Evolutionary conservation across 2,329 filamentous ascomycete species (phyloP).

Genomic region (Cladophialophora exuberans): DNA sequence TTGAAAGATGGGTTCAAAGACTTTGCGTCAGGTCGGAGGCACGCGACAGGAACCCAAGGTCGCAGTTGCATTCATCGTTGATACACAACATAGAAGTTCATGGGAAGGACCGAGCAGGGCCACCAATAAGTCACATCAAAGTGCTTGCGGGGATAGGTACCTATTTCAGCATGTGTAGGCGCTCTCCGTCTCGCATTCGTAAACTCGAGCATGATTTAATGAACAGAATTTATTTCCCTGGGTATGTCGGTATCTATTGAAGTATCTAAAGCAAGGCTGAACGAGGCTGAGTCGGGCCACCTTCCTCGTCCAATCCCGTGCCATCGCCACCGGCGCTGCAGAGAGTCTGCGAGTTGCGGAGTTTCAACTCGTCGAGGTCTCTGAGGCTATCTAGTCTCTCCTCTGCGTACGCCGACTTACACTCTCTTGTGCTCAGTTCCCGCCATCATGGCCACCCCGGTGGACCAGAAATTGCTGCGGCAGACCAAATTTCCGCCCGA

Average conservation of each 20-base stretch:
- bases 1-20: neutral
- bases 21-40: neutral
- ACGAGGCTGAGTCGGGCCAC: slow-evolving; percentile 15
- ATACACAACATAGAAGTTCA: neutral
- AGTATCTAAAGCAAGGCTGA: neutral
- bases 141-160: too few species aligned
- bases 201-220: too few species aligned
- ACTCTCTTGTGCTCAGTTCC: neutral
- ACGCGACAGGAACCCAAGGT: neutral
- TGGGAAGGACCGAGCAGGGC: neutral
- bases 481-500: slow-evolving; percentile 92
- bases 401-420: neutral
- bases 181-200: too few species aligned
- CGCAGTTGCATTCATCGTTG: neutral
- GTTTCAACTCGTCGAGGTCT: neutral
- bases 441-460: slow-evolving; percentile 57
- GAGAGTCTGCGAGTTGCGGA: too few species aligned
- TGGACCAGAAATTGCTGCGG: slow-evolving; percentile 86
- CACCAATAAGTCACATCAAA: neutral
- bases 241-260: too few species aligned
- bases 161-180: too few species aligned
- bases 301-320: too few species aligned
- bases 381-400: neutral
- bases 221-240: too few species aligned
- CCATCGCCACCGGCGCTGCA: too few species aligned